Evolutionary conservation across 129 eudicot species (phyloP).

Genomic region (Ambrosia artemisiifolia): DNA sequence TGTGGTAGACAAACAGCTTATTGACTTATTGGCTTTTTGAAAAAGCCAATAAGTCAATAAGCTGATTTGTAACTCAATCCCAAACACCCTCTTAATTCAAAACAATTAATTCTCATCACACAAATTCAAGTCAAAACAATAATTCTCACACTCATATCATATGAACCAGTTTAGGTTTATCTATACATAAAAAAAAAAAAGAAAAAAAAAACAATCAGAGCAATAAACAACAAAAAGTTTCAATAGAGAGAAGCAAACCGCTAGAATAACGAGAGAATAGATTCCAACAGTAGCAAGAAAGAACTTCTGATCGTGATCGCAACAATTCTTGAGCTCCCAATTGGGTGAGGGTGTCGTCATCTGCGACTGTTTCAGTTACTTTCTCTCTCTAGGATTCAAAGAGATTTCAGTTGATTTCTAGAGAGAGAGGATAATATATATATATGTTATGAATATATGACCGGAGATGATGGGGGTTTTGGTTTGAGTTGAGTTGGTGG

Average conservation of each 20-base stretch:
- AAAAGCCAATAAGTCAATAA: too few relatives aligned
- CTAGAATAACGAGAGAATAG: slow-evolving; percentile 78
- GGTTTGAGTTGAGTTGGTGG: slow-evolving; percentile 28
- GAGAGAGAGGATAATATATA: background rate
- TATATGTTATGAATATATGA: background rate
- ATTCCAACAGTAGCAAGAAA: slow-evolving; percentile 81
- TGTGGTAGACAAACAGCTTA: too few relatives aligned
- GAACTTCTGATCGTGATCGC: slow-evolving; percentile 66
- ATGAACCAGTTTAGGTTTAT: background rate
- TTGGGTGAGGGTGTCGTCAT: slow-evolving; percentile 59
- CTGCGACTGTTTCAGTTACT: slow-evolving; percentile 1
- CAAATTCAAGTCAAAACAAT: background rate
- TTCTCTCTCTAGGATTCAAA: background rate
- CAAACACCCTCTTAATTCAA: too few relatives aligned
- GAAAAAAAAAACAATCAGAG: background rate
- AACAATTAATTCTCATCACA: background rate
- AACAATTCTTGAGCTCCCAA: slow-evolving; percentile 84
- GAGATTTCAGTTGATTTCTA: background rate
- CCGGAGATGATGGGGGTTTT: slow-evolving; percentile 8
- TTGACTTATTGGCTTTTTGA: too few relatives aligned
- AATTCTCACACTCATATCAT: background rate
- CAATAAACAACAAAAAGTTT: background rate
- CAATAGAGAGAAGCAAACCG: slow-evolving; percentile 33
- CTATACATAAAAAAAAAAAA: too few relatives aligned
- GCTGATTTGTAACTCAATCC: too few relatives aligned